Evolutionary conservation across 2,329 filamentous ascomycete genomes (phyloP).

Genomic region (Diaporthe eres): DNA sequence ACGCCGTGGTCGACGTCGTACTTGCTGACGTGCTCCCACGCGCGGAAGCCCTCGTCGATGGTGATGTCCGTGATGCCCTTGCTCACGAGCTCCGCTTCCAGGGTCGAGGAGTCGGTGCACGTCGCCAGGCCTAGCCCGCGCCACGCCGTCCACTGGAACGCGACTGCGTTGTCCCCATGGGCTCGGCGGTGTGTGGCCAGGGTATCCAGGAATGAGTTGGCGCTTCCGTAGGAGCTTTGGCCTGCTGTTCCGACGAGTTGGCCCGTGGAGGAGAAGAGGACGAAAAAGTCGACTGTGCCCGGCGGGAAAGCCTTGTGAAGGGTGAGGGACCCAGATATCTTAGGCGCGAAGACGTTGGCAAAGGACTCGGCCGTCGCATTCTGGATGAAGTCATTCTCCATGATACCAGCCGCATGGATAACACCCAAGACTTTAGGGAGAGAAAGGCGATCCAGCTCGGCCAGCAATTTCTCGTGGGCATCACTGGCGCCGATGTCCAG

Average conservation of each 20-base stretch:
- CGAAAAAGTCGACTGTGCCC: constrained; percentile 64
- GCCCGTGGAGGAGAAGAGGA: constrained; percentile 64
- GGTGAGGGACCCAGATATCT: constrained; percentile 68
- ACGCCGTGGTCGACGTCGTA: neutral
- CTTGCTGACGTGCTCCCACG: constrained; percentile 6
- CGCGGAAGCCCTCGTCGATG: neutral
- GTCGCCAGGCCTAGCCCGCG: constrained; percentile 53
- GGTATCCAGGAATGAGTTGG: constrained; percentile 57
- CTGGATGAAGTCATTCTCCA: constrained; percentile 49
- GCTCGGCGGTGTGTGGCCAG: constrained; percentile 54
- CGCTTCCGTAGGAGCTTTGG: constrained; percentile 65
- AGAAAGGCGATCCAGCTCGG: constrained; percentile 51
- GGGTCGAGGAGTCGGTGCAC: neutral
- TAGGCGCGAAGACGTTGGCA: constrained; percentile 62
- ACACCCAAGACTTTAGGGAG: constrained; percentile 60
- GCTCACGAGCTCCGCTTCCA: neutral
- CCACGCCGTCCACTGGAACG: constrained; percentile 61
- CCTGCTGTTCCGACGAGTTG: constrained; percentile 64
- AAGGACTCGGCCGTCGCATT: constrained; percentile 65
- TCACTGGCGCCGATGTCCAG: constrained; percentile 64
- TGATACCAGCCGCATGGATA: constrained; percentile 63
- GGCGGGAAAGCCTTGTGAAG: constrained; percentile 61
- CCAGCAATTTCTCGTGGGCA: constrained; percentile 53
- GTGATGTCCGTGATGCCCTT: constrained; percentile 5
- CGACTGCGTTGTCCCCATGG: constrained; percentile 55